phyloP scores from a whole-genome alignment of 768 basidiomycete genomes.

The Pulveroboletus sp. region DNA sequence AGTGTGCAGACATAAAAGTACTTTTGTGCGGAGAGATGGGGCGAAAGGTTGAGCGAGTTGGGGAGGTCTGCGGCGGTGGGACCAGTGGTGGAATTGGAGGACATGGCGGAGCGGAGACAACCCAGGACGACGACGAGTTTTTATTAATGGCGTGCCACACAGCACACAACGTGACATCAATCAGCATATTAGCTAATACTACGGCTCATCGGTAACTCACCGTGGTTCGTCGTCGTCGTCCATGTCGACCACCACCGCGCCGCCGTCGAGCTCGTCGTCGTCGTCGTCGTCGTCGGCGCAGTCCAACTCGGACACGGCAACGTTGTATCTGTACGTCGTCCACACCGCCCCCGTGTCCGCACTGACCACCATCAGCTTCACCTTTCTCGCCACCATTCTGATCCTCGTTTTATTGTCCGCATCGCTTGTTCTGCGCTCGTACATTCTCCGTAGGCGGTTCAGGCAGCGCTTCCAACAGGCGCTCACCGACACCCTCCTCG shows the following conservation, averaged over 20 bases:
- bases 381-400: slow-evolving; percentile 70
- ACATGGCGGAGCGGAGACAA: slow-evolving; percentile 14
- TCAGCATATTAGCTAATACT: slow-evolving; percentile 21
- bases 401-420: slow-evolving; percentile 64
- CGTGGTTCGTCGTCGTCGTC: not conserved
- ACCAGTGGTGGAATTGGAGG: not conserved
- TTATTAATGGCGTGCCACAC: slow-evolving; percentile 11
- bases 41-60: slow-evolving; percentile 65
- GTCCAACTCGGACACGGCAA: slow-evolving; percentile 14
- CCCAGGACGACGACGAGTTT: not conserved
- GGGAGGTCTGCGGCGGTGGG: slow-evolving; percentile 39
- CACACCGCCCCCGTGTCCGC: slow-evolving; percentile 13
- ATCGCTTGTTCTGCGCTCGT: slow-evolving; percentile 62
- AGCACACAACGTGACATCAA: slow-evolving; percentile 20
- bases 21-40: slow-evolving; percentile 82
- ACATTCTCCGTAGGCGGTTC: slow-evolving; percentile 57
- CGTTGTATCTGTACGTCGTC: slow-evolving; percentile 29
- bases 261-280: slow-evolving; percentile 1
- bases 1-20: slow-evolving; percentile 89
- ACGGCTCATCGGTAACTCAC: not conserved
- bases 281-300: slow-evolving; percentile 8
- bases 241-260: slow-evolving; percentile 16
- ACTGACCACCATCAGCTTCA: slow-evolving; percentile 44
- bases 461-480: slow-evolving; percentile 53
- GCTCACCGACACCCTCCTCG: slow-evolving; percentile 41